Conservation (phyloP, 2,329 filamentous ascomycete genomes). For the Botrytis galanthina region DNA sequence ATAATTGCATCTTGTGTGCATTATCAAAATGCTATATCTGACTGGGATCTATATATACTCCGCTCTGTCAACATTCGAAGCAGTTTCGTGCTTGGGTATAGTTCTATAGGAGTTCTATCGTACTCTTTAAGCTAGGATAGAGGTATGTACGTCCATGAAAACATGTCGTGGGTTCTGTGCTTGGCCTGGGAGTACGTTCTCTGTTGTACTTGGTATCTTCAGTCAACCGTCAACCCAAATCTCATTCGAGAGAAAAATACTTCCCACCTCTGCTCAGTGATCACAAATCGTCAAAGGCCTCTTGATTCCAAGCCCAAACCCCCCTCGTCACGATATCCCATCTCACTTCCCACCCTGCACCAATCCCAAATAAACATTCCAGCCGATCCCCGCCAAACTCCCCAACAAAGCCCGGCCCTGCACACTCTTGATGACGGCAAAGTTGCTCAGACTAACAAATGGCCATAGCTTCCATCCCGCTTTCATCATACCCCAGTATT, state of each 20-base stretch:
- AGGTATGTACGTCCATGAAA: background rate
- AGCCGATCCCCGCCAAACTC: conserved; percentile 68
- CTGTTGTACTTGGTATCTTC: background rate
- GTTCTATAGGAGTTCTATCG: background rate
- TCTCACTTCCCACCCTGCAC: conserved; percentile 42
- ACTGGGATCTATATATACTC: background rate
- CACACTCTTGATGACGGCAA: conserved; percentile 65
- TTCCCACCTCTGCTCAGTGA: background rate
- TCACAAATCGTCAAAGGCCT: background rate
- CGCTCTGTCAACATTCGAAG: background rate
- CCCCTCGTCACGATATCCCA: background rate
- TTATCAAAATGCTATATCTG: background rate
- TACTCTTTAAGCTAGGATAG: background rate
- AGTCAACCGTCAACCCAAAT: background rate
- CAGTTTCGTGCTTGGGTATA: background rate
- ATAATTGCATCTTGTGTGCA: background rate
- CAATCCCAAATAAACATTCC: conserved; percentile 74
- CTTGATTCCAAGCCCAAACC: too few relatives aligned
- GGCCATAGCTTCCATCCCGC: conserved; percentile 76
- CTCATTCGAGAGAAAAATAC: background rate
- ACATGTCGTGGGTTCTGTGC: background rate
- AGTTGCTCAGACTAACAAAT: conserved; percentile 66
- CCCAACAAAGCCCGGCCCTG: conserved; percentile 68
- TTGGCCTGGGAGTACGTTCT: background rate
- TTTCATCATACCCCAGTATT: conserved; percentile 62